Percentiles rank a stretch among this genome's conserved stretches.
Evolutionary conservation across 169 alveolate genomes (phyloP).

Genomic region (Plasmodium yoelii): DNA sequence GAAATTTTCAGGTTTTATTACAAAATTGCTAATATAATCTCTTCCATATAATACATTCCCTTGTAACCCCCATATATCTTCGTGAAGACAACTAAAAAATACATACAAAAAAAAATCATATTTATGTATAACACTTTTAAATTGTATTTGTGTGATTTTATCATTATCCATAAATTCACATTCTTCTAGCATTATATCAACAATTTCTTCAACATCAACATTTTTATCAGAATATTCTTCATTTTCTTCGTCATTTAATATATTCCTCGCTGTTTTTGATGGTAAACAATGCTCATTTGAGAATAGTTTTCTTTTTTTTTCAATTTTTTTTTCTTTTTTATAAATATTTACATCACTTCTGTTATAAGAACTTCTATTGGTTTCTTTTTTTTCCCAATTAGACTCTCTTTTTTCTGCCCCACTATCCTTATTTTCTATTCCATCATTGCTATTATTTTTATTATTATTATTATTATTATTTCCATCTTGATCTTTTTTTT

Average conservation of each 20-base stretch:
- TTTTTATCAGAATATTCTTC: constrained; percentile 35
- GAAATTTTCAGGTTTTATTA: constrained; percentile 50
- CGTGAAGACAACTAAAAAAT: constrained; percentile 89
- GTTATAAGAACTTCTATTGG: constrained; percentile 4
- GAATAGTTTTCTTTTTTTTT: constrained; percentile 17
- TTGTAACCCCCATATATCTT: constrained; percentile 91
- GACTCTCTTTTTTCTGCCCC: not conserved
- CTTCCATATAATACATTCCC: constrained; percentile 88
- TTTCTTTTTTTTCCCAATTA: not conserved
- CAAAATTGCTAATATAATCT: constrained; percentile 65
- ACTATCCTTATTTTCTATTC: constrained; percentile 5
- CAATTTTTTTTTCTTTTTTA: constrained; percentile 50
- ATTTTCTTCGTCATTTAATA: constrained; percentile 54
- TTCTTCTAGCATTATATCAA: constrained; percentile 83
- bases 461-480: not conserved
- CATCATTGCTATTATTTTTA: not conserved
- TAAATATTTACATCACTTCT: constrained; percentile 54
- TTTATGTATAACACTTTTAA: constrained; percentile 87
- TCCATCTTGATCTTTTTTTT: not conserved
- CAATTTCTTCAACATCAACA: constrained; percentile 81
- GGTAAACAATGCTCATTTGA: constrained; percentile 52
- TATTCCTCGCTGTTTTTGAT: constrained; percentile 74
- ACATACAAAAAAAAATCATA: constrained; percentile 83
- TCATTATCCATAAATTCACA: constrained; percentile 86
- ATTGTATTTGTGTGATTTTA: constrained; percentile 80